These are phyloP conservation scores for Saturnispora ahearnii DNA, from an alignment of 805 yeast species.

Conservation along the genomic window DNA sequence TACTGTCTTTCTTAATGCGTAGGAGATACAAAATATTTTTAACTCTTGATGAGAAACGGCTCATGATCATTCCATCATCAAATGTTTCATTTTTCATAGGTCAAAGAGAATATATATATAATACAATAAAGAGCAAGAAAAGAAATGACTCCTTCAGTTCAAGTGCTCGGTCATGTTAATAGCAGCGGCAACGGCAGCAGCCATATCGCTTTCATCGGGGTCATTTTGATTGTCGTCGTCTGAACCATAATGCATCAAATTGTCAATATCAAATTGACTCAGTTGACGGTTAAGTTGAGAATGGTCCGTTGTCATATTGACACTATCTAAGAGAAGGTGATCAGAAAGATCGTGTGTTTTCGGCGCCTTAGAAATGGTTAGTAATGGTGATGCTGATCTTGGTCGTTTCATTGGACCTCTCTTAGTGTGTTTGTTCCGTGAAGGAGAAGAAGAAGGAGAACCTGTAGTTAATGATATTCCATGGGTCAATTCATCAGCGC, in stretches of 20 bases:
- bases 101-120: too few species aligned
- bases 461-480: neutral
- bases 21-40: neutral
- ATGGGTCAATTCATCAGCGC: neutral
- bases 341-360: neutral
- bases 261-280: slow-evolving; percentile 19
- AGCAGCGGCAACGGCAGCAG: slow-evolving; percentile 15
- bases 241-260: slow-evolving; percentile 3
- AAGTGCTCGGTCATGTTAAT: slow-evolving; percentile 5
- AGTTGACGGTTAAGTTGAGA: slow-evolving; percentile 26
- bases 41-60: neutral
- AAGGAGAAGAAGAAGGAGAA: neutral
- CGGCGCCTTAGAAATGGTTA: neutral
- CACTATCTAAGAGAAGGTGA: slow-evolving; percentile 6
- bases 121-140: neutral
- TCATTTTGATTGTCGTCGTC: slow-evolving; percentile 14
- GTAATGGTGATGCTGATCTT: neutral
- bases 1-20: neutral
- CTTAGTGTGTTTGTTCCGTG: too few species aligned
- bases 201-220: slow-evolving; percentile 9
- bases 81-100: neutral
- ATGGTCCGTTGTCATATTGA: slow-evolving; percentile 20
- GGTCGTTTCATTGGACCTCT: neutral
- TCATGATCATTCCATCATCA: neutral
- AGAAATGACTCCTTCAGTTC: neutral